Percentiles rank a stretch among this genome's conserved stretches.
These are phyloP conservation scores for Hura crepitans DNA, from an alignment of 441 rosid species.

Conservation along the genomic window DNA sequence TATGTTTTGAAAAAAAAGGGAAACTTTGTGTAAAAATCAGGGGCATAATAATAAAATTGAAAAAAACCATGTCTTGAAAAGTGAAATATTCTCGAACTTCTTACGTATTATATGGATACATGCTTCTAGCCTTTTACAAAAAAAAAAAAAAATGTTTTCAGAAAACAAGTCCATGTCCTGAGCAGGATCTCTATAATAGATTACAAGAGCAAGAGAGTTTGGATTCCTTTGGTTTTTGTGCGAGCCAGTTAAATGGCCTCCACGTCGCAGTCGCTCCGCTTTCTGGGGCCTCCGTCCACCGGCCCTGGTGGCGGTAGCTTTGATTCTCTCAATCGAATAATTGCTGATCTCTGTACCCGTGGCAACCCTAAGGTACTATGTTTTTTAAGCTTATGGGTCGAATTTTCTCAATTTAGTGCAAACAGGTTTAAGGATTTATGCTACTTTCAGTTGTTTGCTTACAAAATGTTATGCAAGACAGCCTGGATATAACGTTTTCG, in stretches of 20 bases:
- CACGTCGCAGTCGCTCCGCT: constrained; percentile 69
- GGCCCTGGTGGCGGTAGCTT: constrained; percentile 58
- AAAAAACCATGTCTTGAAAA: no score
- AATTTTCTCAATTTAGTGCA: not conserved
- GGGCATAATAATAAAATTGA: no score
- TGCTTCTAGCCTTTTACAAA: no score
- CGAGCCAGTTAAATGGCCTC: constrained; percentile 43
- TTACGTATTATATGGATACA: no score
- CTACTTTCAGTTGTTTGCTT: not conserved
- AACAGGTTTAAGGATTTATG: not conserved
- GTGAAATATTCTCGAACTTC: no score
- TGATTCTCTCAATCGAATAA: constrained; percentile 75
- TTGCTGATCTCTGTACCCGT: constrained; percentile 78
- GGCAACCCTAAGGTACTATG: constrained; percentile 70
- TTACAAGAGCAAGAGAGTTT: not conserved
- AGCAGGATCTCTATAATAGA: not conserved
- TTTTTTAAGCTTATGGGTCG: constrained; percentile 9
- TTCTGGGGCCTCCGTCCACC: constrained; percentile 48
- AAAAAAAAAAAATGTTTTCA: not conserved
- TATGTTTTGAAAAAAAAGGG: no score
- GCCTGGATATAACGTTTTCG: not conserved
- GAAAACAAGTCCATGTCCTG: not conserved
- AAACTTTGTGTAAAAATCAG: no score
- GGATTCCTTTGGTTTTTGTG: constrained; percentile 33
- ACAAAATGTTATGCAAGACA: not conserved